Conservation (phyloP, 306 rosid genomes). For the Vachellia collinsii region DNA sequence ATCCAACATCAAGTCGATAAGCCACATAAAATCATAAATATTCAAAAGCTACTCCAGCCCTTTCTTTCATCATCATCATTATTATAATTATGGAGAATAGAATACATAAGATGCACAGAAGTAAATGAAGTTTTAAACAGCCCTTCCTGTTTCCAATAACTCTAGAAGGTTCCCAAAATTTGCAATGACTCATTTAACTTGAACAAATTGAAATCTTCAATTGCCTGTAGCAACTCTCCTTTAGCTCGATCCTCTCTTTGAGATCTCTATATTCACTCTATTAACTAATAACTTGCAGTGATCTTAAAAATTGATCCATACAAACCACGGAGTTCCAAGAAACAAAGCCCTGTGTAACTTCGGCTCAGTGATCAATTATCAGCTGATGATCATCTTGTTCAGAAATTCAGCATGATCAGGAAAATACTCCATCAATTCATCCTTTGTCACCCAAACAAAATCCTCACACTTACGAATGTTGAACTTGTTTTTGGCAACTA, state of each 20-base stretch:
- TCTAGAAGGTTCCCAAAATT: conserved; percentile 20
- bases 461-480: conserved; percentile 65
- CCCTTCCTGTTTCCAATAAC: conserved; percentile 11
- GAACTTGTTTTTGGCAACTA: conserved; percentile 71
- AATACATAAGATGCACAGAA: conserved; percentile 9
- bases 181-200: conserved; percentile 10
- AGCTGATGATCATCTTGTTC: conserved; percentile 84
- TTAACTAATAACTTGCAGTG: conserved; percentile 17
- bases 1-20: too few species aligned
- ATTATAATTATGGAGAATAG: not conserved
- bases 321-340: conserved; percentile 8
- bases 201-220: conserved; percentile 22
- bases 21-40: too few species aligned
- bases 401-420: conserved; percentile 80
- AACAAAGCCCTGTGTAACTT: not conserved
- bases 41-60: too few species aligned
- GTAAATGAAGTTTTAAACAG: not conserved
- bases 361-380: conserved; percentile 31
- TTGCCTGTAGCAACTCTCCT: not conserved
- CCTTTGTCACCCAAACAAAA: conserved; percentile 93
- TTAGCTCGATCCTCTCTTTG: conserved; percentile 27
- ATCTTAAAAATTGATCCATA: conserved; percentile 15
- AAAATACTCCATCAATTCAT: conserved; percentile 77
- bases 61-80: too few species aligned
- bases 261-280: conserved; percentile 1